These are phyloP conservation scores for Austroboletus eburneus DNA, from an alignment of 768 basidiomycete species.

Conservation along the genomic window DNA sequence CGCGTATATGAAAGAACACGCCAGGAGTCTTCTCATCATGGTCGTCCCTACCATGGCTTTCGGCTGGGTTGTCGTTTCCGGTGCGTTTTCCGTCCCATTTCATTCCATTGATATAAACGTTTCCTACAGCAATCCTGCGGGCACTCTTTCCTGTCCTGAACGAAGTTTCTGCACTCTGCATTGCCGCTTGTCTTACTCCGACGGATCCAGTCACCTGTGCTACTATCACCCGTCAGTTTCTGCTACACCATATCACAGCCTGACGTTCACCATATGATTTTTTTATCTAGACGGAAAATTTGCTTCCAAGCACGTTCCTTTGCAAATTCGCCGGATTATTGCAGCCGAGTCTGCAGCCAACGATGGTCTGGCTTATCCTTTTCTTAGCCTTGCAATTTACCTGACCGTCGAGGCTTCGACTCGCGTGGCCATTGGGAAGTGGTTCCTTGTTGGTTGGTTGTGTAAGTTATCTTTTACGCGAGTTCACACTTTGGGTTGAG, in stretches of 20 bases:
- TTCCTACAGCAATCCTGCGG: slow-evolving; percentile 56
- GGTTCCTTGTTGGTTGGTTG: slow-evolving; percentile 84
- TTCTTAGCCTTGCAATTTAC: slow-evolving; percentile 83
- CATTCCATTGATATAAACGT: background rate
- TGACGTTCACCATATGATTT: background rate
- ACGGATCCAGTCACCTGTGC: slow-evolving; percentile 95
- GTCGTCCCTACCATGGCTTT: slow-evolving; percentile 83
- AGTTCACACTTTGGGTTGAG: background rate
- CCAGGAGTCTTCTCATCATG: slow-evolving; percentile 62
- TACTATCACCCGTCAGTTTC: slow-evolving; percentile 59
- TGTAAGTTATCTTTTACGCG: slow-evolving; percentile 34
- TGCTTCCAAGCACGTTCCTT: slow-evolving; percentile 65
- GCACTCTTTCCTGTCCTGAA: slow-evolving; percentile 67
- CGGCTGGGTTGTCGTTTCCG: slow-evolving; percentile 75
- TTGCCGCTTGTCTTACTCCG: slow-evolving; percentile 87
- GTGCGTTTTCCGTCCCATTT: slow-evolving; percentile 33
- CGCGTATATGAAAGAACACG: slow-evolving; percentile 79
- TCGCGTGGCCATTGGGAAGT: slow-evolving; percentile 67
- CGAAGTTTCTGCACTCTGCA: slow-evolving; percentile 74
- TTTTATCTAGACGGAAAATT: slow-evolving; percentile 60
- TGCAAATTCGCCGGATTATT: slow-evolving; percentile 73
- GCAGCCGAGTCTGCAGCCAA: slow-evolving; percentile 92
- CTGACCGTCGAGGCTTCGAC: slow-evolving; percentile 66
- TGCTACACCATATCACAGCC: background rate
- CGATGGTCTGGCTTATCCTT: slow-evolving; percentile 94